phyloP scores from a whole-genome alignment of 2,329 filamentous ascomycete species.

The Phialocephala sp. region DNA sequence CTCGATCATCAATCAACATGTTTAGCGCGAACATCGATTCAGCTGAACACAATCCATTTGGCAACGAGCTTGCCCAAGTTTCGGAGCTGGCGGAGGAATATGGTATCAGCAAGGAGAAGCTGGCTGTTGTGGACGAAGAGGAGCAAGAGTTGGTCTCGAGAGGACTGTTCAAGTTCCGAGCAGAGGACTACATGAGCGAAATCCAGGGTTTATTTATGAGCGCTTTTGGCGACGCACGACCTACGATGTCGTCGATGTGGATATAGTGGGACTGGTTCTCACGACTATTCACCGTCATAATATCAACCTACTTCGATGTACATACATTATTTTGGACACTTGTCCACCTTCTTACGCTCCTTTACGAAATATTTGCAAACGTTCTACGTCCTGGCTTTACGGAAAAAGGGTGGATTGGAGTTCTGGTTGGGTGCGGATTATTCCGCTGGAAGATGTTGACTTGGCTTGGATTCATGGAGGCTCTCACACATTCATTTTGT shows the following conservation, averaged over 20 bases:
- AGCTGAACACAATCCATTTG: constrained; percentile 71
- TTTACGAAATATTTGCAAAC: constrained; percentile 31
- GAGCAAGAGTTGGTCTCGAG: constrained; percentile 70
- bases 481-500: constrained; percentile 26
- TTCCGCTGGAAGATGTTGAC: constrained; percentile 2
- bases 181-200: constrained; percentile 83
- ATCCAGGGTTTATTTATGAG: constrained; percentile 65
- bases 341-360: constrained; percentile 37
- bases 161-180: constrained; percentile 75
- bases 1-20: constrained; percentile 55
- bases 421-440: constrained; percentile 11
- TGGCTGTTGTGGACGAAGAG: constrained; percentile 74
- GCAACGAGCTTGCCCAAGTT: constrained; percentile 87
- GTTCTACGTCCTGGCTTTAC: constrained; percentile 26
- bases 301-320: constrained; percentile 32
- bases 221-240: constrained; percentile 38
- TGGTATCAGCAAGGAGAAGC: constrained; percentile 58
- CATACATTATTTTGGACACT: constrained; percentile 33
- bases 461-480: constrained; percentile 7
- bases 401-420: constrained; percentile 33
- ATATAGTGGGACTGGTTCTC: constrained; percentile 39
- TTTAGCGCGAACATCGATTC: constrained; percentile 38
- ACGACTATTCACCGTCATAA: constrained; percentile 10
- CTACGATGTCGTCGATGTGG: constrained; percentile 38
- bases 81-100: constrained; percentile 94